These are phyloP conservation scores for Ochromonas danica DNA, from an alignment of 108 stramenopile species.

Conservation along the genomic window DNA sequence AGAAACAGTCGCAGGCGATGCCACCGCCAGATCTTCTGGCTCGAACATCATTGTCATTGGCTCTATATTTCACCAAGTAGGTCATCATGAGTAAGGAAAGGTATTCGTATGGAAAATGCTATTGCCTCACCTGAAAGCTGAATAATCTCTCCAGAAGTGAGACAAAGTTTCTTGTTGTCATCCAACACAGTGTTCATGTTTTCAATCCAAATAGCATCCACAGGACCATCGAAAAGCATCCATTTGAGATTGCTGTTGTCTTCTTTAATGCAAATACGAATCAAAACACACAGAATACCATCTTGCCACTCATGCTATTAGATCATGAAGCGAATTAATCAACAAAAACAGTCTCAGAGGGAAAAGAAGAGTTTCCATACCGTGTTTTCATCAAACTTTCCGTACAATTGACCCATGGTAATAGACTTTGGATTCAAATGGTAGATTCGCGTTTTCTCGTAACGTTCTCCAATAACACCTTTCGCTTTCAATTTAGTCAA, in stretches of 20 bases:
- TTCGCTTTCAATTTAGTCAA: constrained; percentile 47
- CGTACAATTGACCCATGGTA: constrained; percentile 66
- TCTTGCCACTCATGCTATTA: constrained; percentile 62
- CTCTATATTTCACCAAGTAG: too few species aligned
- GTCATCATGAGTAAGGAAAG: too few species aligned
- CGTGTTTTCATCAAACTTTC: constrained; percentile 62
- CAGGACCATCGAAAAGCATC: constrained; percentile 66
- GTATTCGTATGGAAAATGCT: too few species aligned
- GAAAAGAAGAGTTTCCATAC: neutral
- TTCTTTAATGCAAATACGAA: constrained; percentile 55
- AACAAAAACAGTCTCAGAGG: neutral
- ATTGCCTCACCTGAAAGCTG: too few species aligned
- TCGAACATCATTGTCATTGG: constrained; percentile 71
- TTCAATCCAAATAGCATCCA: constrained; percentile 69
- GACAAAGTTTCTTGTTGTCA: constrained; percentile 61
- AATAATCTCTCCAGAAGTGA: constrained; percentile 65
- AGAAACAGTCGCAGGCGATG: constrained; percentile 62
- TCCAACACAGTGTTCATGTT: constrained; percentile 69
- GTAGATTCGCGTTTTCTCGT: constrained; percentile 49
- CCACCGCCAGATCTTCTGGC: constrained; percentile 61
- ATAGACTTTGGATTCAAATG: constrained; percentile 66
- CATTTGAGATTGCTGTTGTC: constrained; percentile 54
- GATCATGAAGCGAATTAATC: neutral
- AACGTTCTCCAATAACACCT: constrained; percentile 47
- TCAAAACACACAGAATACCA: constrained; percentile 55